Evolutionary conservation across 2,329 filamentous ascomycete genomes (phyloP), one percentile per base, ranked within the genome.

Genomic region (Rutstroemia sp.): DNA sequence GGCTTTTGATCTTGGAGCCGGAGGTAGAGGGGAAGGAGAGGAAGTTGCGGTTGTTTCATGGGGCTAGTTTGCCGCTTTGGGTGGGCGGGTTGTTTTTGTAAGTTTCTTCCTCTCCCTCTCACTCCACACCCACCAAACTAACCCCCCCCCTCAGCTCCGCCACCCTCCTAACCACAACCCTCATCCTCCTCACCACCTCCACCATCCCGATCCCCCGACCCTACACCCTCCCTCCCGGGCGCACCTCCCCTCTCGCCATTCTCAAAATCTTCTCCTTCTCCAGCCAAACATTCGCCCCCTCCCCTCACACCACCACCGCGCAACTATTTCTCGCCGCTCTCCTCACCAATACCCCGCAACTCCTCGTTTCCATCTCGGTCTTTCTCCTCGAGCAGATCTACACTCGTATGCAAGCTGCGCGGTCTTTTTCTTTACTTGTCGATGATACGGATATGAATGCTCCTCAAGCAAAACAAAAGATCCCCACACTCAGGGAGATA

Each of bases 291-390:
- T 50, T 50, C 14, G n/a, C n/a, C n/a, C 53, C 53, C 4, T 16
- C 34, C 2, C 3, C 38, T 1, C 6, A 19, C 10, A 44, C 50
- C 8, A 50, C 53, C n/a, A 60, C 58, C 30, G 38, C 44, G 1
- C 58, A 56, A 49, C 55, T 61, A 10, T 44, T 60, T 5, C 25
- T 45, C 12, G 52, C 61, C 18, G 50, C 59, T 14, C 64, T 78
- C 18, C 19, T 79, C 0, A 74, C 72, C 38, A 81, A 81, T 59
- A 25, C 70, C 0, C 75, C 77, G 1, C 78, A 81, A 59, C 52
- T 77, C 0, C 52, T 79, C 4, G 58, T 79, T 0, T 77, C 75
- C 0, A 62, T 76, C n/a, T 49, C 75, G 1, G 79, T 80, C 61
- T 64, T 78, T 3, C 62, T 67, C 1, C 72, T 73, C 62, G 79